Conservation (phyloP, 2,329 filamentous ascomycete species). For the Fusarium bactridioides region DNA sequence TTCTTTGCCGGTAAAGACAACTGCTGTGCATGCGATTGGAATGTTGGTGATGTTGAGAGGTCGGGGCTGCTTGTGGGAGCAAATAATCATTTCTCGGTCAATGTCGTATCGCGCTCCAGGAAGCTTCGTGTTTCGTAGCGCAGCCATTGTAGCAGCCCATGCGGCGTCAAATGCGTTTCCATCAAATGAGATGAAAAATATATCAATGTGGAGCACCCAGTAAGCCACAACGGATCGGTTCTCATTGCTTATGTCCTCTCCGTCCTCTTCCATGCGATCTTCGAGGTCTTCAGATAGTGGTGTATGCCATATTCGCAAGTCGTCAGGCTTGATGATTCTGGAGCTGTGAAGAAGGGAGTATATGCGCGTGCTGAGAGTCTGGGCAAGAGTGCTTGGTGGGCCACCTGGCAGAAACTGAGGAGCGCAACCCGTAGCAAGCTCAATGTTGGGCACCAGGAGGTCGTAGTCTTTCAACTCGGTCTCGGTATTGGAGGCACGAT, state of each 20-base stretch:
- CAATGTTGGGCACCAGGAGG: constrained; percentile 91
- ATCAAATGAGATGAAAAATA: constrained; percentile 93
- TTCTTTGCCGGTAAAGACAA: constrained; percentile 75
- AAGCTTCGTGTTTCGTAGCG: constrained; percentile 78
- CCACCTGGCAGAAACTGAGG: constrained; percentile 86
- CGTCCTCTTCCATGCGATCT: constrained; percentile 50
- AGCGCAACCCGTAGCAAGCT: constrained; percentile 88
- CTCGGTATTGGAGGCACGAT: constrained; percentile 55
- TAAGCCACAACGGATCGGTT: constrained; percentile 75
- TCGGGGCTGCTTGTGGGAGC: constrained; percentile 65
- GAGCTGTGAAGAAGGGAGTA: constrained; percentile 78
- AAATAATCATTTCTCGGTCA: constrained; percentile 81
- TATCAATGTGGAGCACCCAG: constrained; percentile 94
- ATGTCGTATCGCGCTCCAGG: constrained; percentile 84
- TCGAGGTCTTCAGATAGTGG: constrained; percentile 57
- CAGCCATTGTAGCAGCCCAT: constrained; percentile 84
- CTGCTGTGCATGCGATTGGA: constrained; percentile 80
- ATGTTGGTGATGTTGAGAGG: constrained; percentile 68
- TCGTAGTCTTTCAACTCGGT: constrained; percentile 68
- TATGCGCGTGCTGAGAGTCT: constrained; percentile 83
- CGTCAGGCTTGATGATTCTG: constrained; percentile 69
- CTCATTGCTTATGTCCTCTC: constrained; percentile 44
- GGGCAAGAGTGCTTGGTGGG: constrained; percentile 80
- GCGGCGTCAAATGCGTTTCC: constrained; percentile 92
- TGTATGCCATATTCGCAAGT: constrained; percentile 77